phyloP scores from a whole-genome alignment of 1,139 yeast species.

The Debaryomyces robertsiae region DNA sequence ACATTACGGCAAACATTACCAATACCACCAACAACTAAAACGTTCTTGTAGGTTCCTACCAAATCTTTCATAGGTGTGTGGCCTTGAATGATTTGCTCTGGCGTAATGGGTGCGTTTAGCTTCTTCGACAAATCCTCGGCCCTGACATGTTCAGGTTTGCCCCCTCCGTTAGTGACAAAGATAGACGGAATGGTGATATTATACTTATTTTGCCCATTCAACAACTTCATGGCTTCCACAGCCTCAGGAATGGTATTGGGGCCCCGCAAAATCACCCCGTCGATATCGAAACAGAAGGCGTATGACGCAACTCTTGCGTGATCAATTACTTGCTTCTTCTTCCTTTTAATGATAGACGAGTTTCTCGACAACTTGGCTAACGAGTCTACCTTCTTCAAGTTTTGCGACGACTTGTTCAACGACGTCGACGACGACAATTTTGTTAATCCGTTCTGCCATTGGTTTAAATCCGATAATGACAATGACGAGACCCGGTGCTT shows the following conservation, averaged over 20 bases:
- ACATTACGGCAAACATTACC: conserved; percentile 81
- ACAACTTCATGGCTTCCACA: conserved; percentile 63
- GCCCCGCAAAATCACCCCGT: conserved; percentile 79
- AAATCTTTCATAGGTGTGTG: conserved; percentile 88
- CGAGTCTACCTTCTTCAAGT: conserved; percentile 53
- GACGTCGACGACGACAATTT: conserved; percentile 47
- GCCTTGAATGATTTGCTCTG: conserved; percentile 83
- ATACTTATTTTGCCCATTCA: conserved; percentile 78
- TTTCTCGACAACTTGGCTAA: conserved; percentile 54
- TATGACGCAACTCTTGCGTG: conserved; percentile 76
- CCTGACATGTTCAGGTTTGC: conserved; percentile 73
- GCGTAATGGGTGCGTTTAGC: conserved; percentile 60
- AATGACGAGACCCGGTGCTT: conserved; percentile 70
- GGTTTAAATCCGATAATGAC: conserved; percentile 69
- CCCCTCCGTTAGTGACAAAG: conserved; percentile 88
- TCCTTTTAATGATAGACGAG: conserved; percentile 52
- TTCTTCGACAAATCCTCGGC: conserved; percentile 67
- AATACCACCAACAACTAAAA: conserved; percentile 82
- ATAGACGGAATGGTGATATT: conserved; percentile 82
- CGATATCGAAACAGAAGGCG: conserved; percentile 87
- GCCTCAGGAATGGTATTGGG: conserved; percentile 82
- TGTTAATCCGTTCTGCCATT: conserved; percentile 55
- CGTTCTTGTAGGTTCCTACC: conserved; percentile 64
- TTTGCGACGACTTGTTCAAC: conserved; percentile 40
- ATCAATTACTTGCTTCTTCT: conserved; percentile 57